A percentile compares a stretch with the other conserved stretches of the same genome.
Evolutionary conservation across 108 stramenopile species (phyloP).

Genomic region (Nitzschia sp.): DNA sequence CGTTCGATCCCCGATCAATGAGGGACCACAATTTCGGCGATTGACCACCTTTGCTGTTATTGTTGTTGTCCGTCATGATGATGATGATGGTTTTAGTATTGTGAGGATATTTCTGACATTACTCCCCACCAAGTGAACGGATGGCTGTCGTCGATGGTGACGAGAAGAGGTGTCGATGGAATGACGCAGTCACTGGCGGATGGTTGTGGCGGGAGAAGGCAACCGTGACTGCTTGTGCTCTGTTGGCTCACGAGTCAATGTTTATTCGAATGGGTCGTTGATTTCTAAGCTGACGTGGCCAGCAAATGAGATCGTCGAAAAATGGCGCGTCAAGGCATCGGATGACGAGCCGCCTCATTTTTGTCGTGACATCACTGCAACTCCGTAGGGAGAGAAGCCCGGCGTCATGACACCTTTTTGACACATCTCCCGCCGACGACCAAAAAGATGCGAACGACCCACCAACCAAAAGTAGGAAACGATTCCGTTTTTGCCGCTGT

Average conservation of each 20-base stretch:
- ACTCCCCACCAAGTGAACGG: too few species aligned
- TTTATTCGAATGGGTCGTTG: neutral
- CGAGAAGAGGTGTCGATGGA: neutral
- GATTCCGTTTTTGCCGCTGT: too few species aligned
- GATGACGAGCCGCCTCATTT: neutral
- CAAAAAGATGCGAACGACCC: too few species aligned
- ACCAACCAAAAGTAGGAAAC: too few species aligned
- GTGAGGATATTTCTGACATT: too few species aligned
- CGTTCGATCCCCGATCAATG: neutral
- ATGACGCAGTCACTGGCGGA: too few species aligned
- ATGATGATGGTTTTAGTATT: neutral
- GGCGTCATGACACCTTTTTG: neutral
- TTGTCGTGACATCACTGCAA: neutral
- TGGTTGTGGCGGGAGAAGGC: too few species aligned
- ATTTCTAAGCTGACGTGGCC: neutral
- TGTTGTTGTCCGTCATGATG: neutral
- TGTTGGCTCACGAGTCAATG: too few species aligned
- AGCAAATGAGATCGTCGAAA: neutral
- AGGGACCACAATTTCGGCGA: neutral
- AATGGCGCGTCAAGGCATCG: neutral
- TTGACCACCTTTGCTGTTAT: too few species aligned
- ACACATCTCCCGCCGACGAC: too few species aligned
- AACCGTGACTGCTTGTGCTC: too few species aligned
- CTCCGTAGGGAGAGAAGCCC: neutral
- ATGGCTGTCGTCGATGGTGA: neutral